Base-by-base conservation (phyloP, 768 basidiomycete genomes). In the Podaxis sp. region DNA sequence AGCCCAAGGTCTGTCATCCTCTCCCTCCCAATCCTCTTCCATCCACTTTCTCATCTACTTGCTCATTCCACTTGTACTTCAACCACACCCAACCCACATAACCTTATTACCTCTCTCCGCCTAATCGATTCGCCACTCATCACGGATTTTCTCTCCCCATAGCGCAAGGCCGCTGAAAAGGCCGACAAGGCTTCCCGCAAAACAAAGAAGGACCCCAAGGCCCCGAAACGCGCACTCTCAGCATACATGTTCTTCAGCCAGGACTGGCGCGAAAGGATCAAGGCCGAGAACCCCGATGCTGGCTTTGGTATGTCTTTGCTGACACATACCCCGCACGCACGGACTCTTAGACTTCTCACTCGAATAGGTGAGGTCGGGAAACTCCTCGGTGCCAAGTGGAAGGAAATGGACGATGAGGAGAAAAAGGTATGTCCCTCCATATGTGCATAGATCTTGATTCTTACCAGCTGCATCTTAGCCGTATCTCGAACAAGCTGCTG, bases 171-270 rank as follows among this genome's bases (percentile, higher is more conserved):
- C 70, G 85, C 84, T 56, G 85, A 86, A 68, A 90, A 90, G 76
- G 79, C 82, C 23, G 88, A 89, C 67, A 86, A 85, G 66, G 76
- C 79, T 21, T 63, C 78, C 38, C 75, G 80, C 65, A 86, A 86
- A 70, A 73, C 74, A 62, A 86, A 89, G 77, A 93, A 92, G 76
- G 88, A 93, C 72, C 85, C 84, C 63, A 89, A 90, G 74, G 85
- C 88, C 48, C 94, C 93, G 63, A 97, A 98, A 79, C 87, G 95
- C 57, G 90, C 93, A 0, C 82, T 97, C 50, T 97, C 95, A 32
- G 94, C 96, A 42, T 98, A 97, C 80, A 97, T 98, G 96, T 95
- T 95, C 89, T 98, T 98, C 83, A 88, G 86, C 68, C 91, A 95
- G 74, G 95, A 94, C 74, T 90, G 93, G 91, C 85, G 95, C 71